Evolutionary conservation across 2,329 filamentous ascomycete species (phyloP).

Genomic region (Fonsecaea erecta): DNA sequence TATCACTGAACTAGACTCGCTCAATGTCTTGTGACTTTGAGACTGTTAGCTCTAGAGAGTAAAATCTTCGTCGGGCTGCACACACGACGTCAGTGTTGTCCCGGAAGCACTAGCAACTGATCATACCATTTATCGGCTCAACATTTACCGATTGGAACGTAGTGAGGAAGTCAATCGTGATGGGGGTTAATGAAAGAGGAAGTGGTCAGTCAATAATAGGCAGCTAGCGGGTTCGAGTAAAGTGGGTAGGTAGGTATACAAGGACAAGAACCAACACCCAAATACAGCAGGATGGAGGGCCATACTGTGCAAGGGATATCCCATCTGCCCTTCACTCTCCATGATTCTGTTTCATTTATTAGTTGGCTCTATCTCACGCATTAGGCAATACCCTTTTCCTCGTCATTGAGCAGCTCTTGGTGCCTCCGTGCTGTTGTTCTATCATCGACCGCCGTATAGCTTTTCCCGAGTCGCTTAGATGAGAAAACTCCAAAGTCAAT

Average conservation of each 20-base stretch:
- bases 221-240: not conserved
- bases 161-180: not conserved
- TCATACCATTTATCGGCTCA: conserved; percentile 11
- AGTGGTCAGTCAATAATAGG: not conserved
- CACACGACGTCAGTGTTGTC: not conserved
- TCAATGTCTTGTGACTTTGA: not conserved
- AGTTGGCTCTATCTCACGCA: not conserved
- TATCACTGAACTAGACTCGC: not conserved
- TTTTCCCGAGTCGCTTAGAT: not conserved
- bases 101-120: not conserved
- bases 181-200: not conserved
- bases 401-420: not conserved
- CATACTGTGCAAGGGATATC: not conserved
- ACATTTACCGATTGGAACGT: not conserved
- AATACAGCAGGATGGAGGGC: not conserved
- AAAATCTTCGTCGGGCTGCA: not conserved
- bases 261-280: not conserved
- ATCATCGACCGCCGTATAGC: too few relatives aligned
- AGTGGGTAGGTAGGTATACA: not conserved
- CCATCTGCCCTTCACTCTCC: not conserved
- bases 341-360: not conserved
- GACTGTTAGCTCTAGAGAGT: not conserved
- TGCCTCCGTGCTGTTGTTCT: not conserved
- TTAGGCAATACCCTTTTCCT: not conserved
- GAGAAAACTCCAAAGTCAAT: not conserved